Evolutionary conservation across 169 alveolate species (phyloP), one percentile per base, ranked within the genome.

Genomic region (Cryptosporidium tyzzeri): DNA sequence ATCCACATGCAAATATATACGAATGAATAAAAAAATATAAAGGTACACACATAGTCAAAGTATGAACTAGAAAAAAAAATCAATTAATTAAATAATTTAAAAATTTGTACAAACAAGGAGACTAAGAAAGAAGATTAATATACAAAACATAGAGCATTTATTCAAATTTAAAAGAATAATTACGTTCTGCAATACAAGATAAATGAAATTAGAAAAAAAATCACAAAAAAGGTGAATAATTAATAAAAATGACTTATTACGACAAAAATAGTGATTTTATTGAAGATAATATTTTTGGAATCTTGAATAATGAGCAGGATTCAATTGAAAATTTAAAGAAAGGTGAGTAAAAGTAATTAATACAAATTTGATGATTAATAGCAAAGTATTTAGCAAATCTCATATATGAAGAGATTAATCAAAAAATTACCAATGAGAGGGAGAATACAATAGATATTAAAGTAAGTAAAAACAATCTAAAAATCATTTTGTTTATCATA

Each of bases 261-360:
- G 33, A 10, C 29, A 33, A 23, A 48, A 7, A 55, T 18, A 31
- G 35, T 18, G n/a, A 69, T 10, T 5, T 12, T 14, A 41, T 23
- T 50, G 48, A 71, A 16, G 44, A 31, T 14, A 70, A 55, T 16
- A 41, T 73, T 8, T n/a, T 50, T 31, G n/a, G 29, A n/a, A 21
- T 73, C 4, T 62, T 73, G 31, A 59, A 44, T 55, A 53, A 73
- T 9, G 86, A 73, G 39, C 69, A 73, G 37, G 51, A 58, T 51
- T 73, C 71, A 26, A 58, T 55, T 8, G 51, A 73, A 9, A 33
- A 73, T 59, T 73, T 73, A 35, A 55, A 41, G 29, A 73, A 51
- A 55, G 86, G 86, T 73, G 55, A 59, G 45, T 73, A 10, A 7
- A 33, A 37, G 33, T 1, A 3, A 14, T 14, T 73, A 51, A 71